Percentiles rank a stretch among this genome's conserved stretches.
Conservation (phyloP, 805 yeast species). For the Hanseniaspora taiwanica region DNA sequence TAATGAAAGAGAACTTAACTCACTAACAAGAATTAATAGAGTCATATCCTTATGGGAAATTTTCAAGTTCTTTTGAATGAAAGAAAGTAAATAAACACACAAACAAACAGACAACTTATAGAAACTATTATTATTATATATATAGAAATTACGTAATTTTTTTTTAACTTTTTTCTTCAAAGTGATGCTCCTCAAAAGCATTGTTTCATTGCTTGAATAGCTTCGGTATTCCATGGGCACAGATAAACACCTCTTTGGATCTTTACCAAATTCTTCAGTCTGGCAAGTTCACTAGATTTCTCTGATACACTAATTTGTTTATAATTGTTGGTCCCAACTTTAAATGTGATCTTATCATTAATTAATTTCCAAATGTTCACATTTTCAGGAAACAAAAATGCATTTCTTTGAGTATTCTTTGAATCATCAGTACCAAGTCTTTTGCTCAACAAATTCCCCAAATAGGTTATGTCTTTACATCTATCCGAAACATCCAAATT, state of each 20-base stretch:
- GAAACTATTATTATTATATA: not conserved
- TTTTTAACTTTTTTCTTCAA: not conserved
- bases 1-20: constrained; percentile 41
- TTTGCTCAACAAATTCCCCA: constrained; percentile 33
- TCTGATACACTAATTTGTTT: constrained; percentile 36
- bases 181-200: constrained; percentile 15
- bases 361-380: constrained; percentile 57
- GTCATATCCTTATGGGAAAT: constrained; percentile 44
- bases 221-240: constrained; percentile 36
- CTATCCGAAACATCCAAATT: not conserved
- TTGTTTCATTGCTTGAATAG: constrained; percentile 16
- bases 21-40: constrained; percentile 42
- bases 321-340: constrained; percentile 40
- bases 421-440: constrained; percentile 21
- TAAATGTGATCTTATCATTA: constrained; percentile 40
- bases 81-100: not conserved
- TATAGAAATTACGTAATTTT: not conserved
- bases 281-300: constrained; percentile 27
- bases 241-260: constrained; percentile 59
- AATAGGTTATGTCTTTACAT: constrained; percentile 16
- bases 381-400: constrained; percentile 63
- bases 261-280: constrained; percentile 35
- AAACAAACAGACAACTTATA: not conserved
- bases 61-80: constrained; percentile 26
- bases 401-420: constrained; percentile 37